Conservation (phyloP, 2,329 filamentous ascomycete genomes). For the Cordyceps fumosorosea region DNA sequence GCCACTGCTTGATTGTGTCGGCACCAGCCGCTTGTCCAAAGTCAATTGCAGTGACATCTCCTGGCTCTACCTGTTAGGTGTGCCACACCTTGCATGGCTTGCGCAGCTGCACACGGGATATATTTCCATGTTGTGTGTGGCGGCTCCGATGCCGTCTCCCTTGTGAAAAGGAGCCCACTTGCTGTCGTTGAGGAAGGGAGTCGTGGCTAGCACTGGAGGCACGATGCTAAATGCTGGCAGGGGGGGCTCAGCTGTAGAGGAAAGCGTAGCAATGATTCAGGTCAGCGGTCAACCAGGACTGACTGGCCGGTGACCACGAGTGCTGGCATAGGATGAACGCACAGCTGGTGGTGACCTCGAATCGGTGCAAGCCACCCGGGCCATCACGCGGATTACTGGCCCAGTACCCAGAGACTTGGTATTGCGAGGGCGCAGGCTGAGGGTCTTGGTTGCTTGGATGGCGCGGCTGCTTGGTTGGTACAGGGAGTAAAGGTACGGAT, state of each 20-base stretch:
- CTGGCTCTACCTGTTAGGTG: neutral
- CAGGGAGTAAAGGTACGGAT: too few relatives aligned
- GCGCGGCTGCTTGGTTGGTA: neutral
- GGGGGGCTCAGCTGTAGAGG: neutral
- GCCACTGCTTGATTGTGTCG: neutral
- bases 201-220: neutral
- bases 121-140: neutral
- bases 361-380: slow-evolving; percentile 9
- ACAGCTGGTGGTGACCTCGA: neutral
- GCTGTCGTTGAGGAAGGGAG: neutral
- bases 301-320: neutral
- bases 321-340: neutral
- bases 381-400: neutral
- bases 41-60: neutral
- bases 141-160: neutral
- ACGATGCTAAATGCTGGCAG: neutral
- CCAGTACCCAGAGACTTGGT: slow-evolving; percentile 5
- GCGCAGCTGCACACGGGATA: neutral
- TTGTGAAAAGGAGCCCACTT: neutral
- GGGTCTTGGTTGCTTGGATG: neutral
- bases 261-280: neutral
- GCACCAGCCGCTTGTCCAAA: neutral
- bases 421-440: neutral
- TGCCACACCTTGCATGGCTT: neutral
- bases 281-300: neutral